Percentiles rank a stretch among this genome's conserved stretches.
These are phyloP conservation scores for Moesziomyces sp. DNA, from an alignment of 1,284 basidiomycete genomes.

Conservation along the genomic window DNA sequence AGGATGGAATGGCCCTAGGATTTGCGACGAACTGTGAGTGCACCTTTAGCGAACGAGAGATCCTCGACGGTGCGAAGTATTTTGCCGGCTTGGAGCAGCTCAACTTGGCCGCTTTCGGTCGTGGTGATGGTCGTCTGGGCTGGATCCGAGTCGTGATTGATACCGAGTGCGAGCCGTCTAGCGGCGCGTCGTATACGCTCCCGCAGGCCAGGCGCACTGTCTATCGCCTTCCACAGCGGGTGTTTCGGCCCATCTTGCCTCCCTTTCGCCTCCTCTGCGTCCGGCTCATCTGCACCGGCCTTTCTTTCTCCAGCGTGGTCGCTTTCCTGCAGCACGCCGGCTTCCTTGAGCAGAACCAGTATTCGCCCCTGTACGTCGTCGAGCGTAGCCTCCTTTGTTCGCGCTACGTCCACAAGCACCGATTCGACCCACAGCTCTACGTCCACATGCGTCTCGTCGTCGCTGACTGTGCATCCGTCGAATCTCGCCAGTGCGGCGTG, in stretches of 20 bases:
- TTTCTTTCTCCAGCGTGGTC: background rate
- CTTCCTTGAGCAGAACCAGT: background rate
- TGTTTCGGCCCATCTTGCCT: background rate
- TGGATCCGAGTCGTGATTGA: slow-evolving; percentile 31
- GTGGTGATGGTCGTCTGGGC: slow-evolving; percentile 17
- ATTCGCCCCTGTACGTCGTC: slow-evolving; percentile 25
- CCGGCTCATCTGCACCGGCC: no score
- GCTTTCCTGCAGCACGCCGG: background rate
- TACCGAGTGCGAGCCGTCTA: slow-evolving; percentile 37
- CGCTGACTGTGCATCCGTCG: background rate
- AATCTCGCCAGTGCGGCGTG: background rate
- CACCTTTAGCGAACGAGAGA: slow-evolving; percentile 41
- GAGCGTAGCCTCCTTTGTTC: background rate
- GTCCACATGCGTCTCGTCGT: slow-evolving; percentile 6
- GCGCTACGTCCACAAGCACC: slow-evolving; percentile 5
- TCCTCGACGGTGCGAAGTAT: slow-evolving; percentile 29
- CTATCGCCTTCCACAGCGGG: slow-evolving; percentile 29
- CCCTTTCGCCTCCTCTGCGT: background rate
- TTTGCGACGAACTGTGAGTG: slow-evolving; percentile 16
- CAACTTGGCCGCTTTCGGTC: slow-evolving; percentile 12
- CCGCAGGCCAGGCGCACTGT: slow-evolving; percentile 36
- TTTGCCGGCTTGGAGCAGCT: slow-evolving; percentile 20
- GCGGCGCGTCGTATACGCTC: slow-evolving; percentile 45
- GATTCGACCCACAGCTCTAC: slow-evolving; percentile 27
- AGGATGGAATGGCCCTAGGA: background rate